A percentile compares a stretch with the other conserved stretches of the same genome.
These are phyloP conservation scores for Nematocida parisii DNA, from an alignment of 371 early-diverging fungal species.

Conservation along the genomic window DNA sequence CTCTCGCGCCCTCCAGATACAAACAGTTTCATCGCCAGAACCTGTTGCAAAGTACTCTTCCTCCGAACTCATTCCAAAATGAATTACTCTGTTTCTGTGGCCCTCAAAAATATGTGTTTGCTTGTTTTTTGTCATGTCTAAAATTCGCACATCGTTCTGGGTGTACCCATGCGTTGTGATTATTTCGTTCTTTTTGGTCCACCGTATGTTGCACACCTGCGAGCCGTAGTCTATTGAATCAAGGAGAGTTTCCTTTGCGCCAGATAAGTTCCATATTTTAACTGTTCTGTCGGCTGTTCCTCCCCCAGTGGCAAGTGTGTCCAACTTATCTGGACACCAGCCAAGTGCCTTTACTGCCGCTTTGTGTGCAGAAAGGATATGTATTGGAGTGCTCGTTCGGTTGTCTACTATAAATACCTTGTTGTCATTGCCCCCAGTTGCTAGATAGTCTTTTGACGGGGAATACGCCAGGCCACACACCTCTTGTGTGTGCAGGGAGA, in stretches of 20 bases:
- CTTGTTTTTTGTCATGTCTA: constrained; percentile 31
- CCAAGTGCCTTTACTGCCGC: constrained; percentile 70
- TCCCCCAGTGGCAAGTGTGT: constrained; percentile 67
- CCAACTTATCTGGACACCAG: constrained; percentile 60
- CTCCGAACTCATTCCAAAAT: constrained; percentile 67
- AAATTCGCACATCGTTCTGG: constrained; percentile 68
- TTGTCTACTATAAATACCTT: constrained; percentile 67
- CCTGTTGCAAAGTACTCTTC: constrained; percentile 70
- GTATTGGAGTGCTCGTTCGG: constrained; percentile 43
- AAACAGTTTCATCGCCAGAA: constrained; percentile 65
- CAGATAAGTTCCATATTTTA: constrained; percentile 64
- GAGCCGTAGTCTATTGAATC: constrained; percentile 63
- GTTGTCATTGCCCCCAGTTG: constrained; percentile 71
- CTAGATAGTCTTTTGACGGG: constrained; percentile 55
- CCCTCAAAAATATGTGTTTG: constrained; percentile 57
- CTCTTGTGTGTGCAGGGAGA: constrained; percentile 67
- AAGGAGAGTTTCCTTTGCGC: constrained; percentile 18
- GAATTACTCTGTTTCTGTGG: constrained; percentile 70
- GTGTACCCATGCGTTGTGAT: constrained; percentile 71
- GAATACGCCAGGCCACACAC: constrained; percentile 68
- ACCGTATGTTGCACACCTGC: constrained; percentile 69
- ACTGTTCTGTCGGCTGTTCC: constrained; percentile 71
- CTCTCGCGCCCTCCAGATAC: constrained; percentile 66
- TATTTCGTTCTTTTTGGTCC: constrained; percentile 66
- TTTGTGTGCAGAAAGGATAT: constrained; percentile 63